phyloP scores from a whole-genome alignment of 148 eudicot species.

The Camellia sinensis region DNA sequence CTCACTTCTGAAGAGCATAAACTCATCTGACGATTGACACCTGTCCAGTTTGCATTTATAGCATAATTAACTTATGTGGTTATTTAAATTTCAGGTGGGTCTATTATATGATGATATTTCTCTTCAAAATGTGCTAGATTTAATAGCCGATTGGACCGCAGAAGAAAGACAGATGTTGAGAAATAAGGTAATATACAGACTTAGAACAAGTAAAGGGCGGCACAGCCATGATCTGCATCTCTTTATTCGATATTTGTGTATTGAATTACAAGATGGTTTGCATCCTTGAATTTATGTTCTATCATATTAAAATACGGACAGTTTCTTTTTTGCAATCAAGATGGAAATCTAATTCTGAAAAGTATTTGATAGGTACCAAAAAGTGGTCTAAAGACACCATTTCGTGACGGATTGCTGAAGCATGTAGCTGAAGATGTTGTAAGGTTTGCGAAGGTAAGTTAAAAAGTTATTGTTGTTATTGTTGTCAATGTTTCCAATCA shows the following conservation, averaged over 20 bases:
- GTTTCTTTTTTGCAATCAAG: background rate
- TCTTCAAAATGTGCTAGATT: conserved; percentile 76
- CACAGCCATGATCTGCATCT: background rate
- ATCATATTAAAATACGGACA: too few species aligned
- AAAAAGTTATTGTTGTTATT: background rate
- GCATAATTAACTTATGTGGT: background rate
- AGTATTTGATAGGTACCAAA: conserved; percentile 66
- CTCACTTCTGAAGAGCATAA: background rate
- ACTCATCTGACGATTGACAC: conserved; percentile 1
- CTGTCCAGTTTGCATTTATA: background rate
- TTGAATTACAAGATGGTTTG: too few species aligned
- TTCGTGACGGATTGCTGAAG: conserved; percentile 86
- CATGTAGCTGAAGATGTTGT: conserved; percentile 89
- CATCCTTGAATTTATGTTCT: too few species aligned
- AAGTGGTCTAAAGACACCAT: conserved; percentile 89
- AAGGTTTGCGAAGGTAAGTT: conserved; percentile 74
- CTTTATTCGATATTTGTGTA: too few species aligned
- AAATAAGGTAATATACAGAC: conserved; percentile 58
- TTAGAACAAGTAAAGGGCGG: background rate
- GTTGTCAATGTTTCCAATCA: background rate
- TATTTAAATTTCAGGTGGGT: conserved; percentile 70
- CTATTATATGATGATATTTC: conserved; percentile 85
- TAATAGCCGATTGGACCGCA: conserved; percentile 82
- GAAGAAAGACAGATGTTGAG: conserved; percentile 95
- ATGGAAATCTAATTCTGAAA: conserved; percentile 15